Evolutionary conservation across 306 rosid species (phyloP).

Genomic region (Luffa acutangula): DNA sequence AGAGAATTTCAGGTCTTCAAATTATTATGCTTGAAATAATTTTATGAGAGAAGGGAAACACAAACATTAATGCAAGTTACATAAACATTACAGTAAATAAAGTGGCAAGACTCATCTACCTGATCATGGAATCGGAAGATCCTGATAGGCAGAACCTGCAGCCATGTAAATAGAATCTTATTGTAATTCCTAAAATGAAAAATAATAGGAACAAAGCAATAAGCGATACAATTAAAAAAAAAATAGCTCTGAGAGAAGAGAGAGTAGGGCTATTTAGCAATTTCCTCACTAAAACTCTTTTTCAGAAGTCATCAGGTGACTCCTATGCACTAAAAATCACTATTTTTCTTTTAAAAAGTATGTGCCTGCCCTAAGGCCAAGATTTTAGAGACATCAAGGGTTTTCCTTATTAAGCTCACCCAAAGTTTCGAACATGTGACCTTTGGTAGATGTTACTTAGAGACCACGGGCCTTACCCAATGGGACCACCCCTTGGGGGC

Average conservation of each 20-base stretch:
- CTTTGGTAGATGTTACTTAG: no score
- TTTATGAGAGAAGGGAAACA: neutral
- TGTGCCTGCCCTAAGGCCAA: neutral
- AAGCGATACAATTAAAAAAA: neutral
- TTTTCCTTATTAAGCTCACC: neutral
- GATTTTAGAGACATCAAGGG: neutral
- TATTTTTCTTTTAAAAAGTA: neutral
- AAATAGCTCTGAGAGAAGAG: neutral
- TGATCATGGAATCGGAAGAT: conserved; percentile 99
- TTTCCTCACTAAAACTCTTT: neutral
- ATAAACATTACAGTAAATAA: neutral
- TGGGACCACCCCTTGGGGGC: no score
- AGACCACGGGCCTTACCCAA: no score
- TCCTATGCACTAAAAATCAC: neutral
- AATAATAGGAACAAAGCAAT: neutral
- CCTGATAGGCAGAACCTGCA: conserved; percentile 93
- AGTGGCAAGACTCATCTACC: conserved; percentile 30
- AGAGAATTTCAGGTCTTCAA: conserved; percentile 17
- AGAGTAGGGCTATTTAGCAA: neutral
- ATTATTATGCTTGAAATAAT: neutral
- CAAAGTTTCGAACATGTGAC: neutral
- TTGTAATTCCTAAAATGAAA: conserved; percentile 1
- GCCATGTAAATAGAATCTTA: conserved; percentile 13
- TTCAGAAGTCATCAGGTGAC: neutral
- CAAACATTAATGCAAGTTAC: neutral